These are phyloP conservation scores for Colletotrichum euphorbiae DNA, from an alignment of 2,329 filamentous ascomycete species.

Conservation along the genomic window DNA sequence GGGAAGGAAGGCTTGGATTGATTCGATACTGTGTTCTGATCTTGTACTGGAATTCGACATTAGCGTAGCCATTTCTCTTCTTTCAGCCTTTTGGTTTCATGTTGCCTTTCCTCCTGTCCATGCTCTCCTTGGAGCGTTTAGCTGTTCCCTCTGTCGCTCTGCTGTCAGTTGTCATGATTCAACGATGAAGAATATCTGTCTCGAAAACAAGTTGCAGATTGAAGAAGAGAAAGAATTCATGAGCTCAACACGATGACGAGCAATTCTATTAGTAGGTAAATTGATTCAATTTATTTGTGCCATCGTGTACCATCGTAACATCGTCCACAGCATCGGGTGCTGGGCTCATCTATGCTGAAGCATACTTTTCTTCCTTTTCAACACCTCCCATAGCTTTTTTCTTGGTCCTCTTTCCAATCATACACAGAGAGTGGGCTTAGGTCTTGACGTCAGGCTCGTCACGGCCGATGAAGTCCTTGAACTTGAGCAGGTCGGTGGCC, in stretches of 20 bases:
- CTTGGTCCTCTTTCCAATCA: constrained; percentile 10
- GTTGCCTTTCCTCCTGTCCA: not conserved
- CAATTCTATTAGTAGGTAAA: constrained; percentile 29
- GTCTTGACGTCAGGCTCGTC: constrained; percentile 98
- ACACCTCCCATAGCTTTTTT: not conserved
- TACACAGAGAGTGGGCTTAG: constrained; percentile 55
- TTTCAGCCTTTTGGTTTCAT: not conserved
- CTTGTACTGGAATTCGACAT: not conserved
- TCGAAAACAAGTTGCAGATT: not conserved
- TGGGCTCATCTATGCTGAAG: constrained; percentile 38
- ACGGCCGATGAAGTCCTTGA: constrained; percentile 92
- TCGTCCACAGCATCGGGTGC: constrained; percentile 29
- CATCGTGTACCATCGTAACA: constrained; percentile 39
- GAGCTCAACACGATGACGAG: not conserved
- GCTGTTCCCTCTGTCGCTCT: not conserved
- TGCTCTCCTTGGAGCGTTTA: not conserved
- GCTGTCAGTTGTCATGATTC: too few species aligned
- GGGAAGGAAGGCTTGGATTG: not conserved
- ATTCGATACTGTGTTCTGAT: not conserved
- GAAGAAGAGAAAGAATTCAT: not conserved
- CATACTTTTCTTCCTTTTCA: constrained; percentile 16
- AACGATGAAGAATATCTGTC: too few species aligned
- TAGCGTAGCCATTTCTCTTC: not conserved
- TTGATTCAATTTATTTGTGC: constrained; percentile 40
- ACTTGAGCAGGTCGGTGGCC: constrained; percentile 86